Base-by-base conservation (phyloP, 2,329 filamentous ascomycete genomes). In the Fusarium longipes region DNA sequence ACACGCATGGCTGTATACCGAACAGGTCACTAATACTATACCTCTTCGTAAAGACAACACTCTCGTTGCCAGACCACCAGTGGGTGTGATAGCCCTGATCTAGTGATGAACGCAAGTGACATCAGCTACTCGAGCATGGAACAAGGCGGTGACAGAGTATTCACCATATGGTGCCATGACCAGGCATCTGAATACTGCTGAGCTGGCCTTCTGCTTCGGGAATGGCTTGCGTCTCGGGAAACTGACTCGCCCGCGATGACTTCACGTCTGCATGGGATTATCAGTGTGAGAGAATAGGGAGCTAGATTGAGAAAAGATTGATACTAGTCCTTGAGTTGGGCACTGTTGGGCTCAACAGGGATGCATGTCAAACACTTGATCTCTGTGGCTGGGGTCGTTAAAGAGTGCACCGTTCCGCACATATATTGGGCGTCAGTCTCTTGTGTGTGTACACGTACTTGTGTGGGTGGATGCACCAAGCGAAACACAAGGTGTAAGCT, bases 171-270 rank as follows among this genome's bases (percentile, higher is more conserved):
- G 67, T 62, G 65, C 67, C 65, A 60, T 56, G 56, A 39, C 62
- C 45, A 63, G 49, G 58, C 54, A 68, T 61, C 71, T 70, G 67
- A 52, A 51, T 51, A 58, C 51, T 61, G 70, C 54, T 77, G 75
- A 76, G 74, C 52, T 77, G 74, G 70, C 75, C 69, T 74, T 70
- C 73, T 75, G 68, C 62, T 74, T 77, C 64, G 62, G 75, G 75
- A 74, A 74, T 70, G 64, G 69, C 66, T 57, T 73, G 74, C 75
- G 67, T 74, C 68, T 65, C 60, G 55, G 62, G 47, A 60, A 53
- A 64, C 64, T 70, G 58, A 72, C 69, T 73, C 63, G 54, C 58
- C 67, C 50, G 62, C 69, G 69, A 70, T 70, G 71, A 73, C 71
- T 73, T 73, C 68, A 72, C 68, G 66, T 63, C 62, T 68, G 70